Percentiles rank a stretch among this genome's conserved stretches.
Evolutionary conservation across 306 rosid species (phyloP).

Genomic region (Fragaria ananassa): DNA sequence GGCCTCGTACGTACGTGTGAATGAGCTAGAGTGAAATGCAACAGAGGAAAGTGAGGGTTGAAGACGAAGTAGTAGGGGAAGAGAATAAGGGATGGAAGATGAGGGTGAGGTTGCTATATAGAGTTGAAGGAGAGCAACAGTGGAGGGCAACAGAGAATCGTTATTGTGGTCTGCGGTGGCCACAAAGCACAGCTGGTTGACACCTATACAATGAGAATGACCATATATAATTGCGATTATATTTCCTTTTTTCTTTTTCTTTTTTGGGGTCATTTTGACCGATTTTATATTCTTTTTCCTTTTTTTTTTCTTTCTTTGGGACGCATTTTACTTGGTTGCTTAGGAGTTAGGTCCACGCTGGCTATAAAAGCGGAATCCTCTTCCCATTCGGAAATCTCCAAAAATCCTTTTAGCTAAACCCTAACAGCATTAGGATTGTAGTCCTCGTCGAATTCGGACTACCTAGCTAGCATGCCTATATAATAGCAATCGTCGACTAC

Average conservation of each 20-base stretch:
- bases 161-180: not conserved
- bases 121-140: conserved; percentile 8
- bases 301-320: no score
- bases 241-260: no score
- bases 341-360: no score
- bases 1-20: conserved; percentile 3
- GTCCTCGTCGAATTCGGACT: no score
- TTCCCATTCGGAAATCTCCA: no score
- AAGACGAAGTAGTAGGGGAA: not conserved
- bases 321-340: no score
- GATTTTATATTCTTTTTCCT: no score
- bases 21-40: not conserved
- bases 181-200: conserved; percentile 2
- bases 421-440: no score
- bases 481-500: not conserved
- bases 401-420: no score
- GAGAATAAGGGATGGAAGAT: conserved; percentile 16
- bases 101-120: conserved; percentile 35
- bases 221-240: no score
- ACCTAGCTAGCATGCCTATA: not conserved
- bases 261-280: no score
- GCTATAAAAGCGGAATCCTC: no score
- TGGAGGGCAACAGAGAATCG: not conserved
- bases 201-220: conserved; percentile 18
- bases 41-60: not conserved